Base-by-base conservation (phyloP, 1,139 yeast genomes). In the Taphrina populina region DNA sequence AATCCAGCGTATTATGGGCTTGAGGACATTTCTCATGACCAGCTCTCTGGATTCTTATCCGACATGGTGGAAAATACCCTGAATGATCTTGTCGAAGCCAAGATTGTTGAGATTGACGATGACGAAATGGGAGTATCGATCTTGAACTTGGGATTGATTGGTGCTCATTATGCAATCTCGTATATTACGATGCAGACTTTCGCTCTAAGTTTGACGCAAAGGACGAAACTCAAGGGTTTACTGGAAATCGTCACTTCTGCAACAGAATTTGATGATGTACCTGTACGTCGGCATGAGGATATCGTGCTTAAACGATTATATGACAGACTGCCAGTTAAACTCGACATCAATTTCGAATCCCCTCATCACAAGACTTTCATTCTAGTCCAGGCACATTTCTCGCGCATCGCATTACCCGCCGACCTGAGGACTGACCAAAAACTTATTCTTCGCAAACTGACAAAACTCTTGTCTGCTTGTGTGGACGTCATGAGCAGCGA, bases 1-100 rank as follows among this genome's bases (percentile, higher is more conserved):
- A 94, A 94, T 66, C 97, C 98, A 1, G 82, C 95, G 60, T 94
- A 79, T 67, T 94, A 94, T 66, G 96, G 90, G 19, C 77, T 87
- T 23, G 73, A 74, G 36, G 86, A 82, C 60, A 74, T 77, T 1
- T 73, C 86, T 0, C 81, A 80, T 51, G 70, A 78, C 37, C 95
- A 94, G 0, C 69, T 92, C 11, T 86, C 95, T 0, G 88, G 83
- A 58, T 88, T 76, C 67, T 71, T 92, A 52, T 88, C 97, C 0
- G 96, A 88, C 51, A 66, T 88, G 30, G 84, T 92, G 23, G 97
- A 92, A 65, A 73, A 71, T n/a, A 76, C 88, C 0, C 67, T 92
- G 61, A 76, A 75, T 23, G 95, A 86, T 24, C 72, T 94, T 51
- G 72, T 71, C 1, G 80, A 80, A 2, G 77, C 80, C 1, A 80